Conservation (phyloP, 2,329 filamentous ascomycete genomes). For the Amauroascus verrucosus region DNA sequence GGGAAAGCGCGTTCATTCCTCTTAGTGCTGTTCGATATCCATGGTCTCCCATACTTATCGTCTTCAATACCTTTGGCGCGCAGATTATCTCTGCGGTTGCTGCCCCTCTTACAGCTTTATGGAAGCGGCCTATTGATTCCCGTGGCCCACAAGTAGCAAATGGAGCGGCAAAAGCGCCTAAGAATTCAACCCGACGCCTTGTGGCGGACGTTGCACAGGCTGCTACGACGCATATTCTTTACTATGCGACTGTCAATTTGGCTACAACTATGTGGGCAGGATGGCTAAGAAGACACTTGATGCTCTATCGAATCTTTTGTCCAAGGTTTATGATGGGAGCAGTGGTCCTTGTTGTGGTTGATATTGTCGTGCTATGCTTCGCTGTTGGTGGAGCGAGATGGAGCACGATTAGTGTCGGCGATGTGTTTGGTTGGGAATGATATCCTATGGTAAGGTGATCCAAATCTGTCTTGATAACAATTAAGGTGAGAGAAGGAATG, state of each 20-base stretch:
- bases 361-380: slow-evolving; percentile 61
- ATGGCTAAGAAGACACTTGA: slow-evolving; percentile 77
- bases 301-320: slow-evolving; percentile 91
- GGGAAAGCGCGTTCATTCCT: slow-evolving; percentile 90
- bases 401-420: slow-evolving; percentile 67
- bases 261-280: slow-evolving; percentile 88
- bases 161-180: slow-evolving; percentile 23
- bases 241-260: slow-evolving; percentile 71
- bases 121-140: slow-evolving; percentile 76
- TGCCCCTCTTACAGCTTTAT: slow-evolving; percentile 71
- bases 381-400: slow-evolving; percentile 63
- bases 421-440: slow-evolving; percentile 69
- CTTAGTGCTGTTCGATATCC: slow-evolving; percentile 75
- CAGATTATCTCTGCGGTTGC: slow-evolving; percentile 73
- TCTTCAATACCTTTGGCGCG: slow-evolving; percentile 78
- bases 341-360: slow-evolving; percentile 60
- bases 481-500: background rate
- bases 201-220: slow-evolving; percentile 61
- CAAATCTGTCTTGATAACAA: background rate
- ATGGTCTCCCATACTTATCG: slow-evolving; percentile 72
- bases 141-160: slow-evolving; percentile 27
- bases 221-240: slow-evolving; percentile 64
- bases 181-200: slow-evolving; percentile 33
- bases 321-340: slow-evolving; percentile 82
- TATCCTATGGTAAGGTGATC: slow-evolving; percentile 4